Percentiles rank a stretch among this genome's conserved stretches.
phyloP scores from a whole-genome alignment of 2,329 filamentous ascomycete species.

The Plectosphaerella cucumerina region DNA sequence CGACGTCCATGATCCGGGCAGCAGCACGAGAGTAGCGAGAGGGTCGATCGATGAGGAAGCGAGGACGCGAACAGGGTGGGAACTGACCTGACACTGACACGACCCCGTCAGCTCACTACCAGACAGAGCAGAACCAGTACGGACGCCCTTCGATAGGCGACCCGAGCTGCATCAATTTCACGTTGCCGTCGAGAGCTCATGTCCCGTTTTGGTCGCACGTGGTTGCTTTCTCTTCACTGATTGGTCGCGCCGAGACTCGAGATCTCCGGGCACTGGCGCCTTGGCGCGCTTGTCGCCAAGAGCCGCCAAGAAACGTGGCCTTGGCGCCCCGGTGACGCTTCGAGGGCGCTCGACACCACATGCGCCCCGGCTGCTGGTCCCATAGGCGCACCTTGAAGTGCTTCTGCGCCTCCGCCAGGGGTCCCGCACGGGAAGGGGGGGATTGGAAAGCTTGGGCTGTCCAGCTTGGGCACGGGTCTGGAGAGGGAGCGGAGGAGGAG shows the following conservation, averaged over 20 bases:
- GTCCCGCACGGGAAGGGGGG: too few relatives aligned
- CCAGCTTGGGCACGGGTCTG: too few relatives aligned
- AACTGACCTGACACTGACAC: not conserved
- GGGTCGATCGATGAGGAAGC: not conserved
- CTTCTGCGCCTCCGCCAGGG: too few relatives aligned
- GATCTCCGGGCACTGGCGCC: not conserved
- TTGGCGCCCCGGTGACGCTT: not conserved
- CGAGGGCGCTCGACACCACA: not conserved
- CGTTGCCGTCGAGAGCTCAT: not conserved
- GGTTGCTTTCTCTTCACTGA: not conserved
- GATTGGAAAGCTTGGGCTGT: too few relatives aligned
- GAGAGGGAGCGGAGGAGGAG: too few relatives aligned
- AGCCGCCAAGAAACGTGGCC: not conserved
- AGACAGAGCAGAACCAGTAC: not conserved
- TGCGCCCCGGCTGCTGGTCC: not conserved
- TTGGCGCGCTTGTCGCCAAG: not conserved
- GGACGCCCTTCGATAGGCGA: not conserved
- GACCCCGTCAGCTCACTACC: not conserved
- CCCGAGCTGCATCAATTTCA: not conserved
- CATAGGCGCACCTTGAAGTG: too few relatives aligned
- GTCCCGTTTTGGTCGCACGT: not conserved
- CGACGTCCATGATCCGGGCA: not conserved
- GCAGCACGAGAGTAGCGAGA: not conserved
- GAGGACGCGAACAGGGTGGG: not conserved
- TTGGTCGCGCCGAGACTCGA: not conserved